Evolutionary conservation across 2,329 filamentous ascomycete genomes (phyloP), one percentile per base, ranked within the genome.

Genomic region (Cordyceps pruinosa): DNA sequence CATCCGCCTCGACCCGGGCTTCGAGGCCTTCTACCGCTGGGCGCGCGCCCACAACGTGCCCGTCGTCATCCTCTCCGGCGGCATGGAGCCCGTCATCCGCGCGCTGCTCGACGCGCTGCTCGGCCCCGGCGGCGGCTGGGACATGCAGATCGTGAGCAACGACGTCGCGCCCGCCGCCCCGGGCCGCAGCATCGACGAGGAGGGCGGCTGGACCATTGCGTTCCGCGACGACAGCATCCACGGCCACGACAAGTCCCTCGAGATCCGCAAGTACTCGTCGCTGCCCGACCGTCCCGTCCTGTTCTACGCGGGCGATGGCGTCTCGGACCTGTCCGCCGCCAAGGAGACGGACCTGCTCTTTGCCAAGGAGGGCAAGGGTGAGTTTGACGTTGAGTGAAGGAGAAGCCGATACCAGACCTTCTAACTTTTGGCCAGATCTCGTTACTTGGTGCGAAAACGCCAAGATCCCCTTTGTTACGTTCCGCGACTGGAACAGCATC

Each of bases 241-340:
- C 66, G 94, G 94, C n/a, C 94, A 99, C 70, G 93, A 99, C 79
- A 99, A 99, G 82, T 92, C 87, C 26, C 78, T 93, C 55, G 90
- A 94, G 69, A 90, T 99, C 66, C 85, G 89, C 62, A 90, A 90
- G 52, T 97, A 97, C 73, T 86, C 87, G 2, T 78, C 84, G 26
- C 78, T 96, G 44, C 85, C 89, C 0, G 73, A 88, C 66, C 81
- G 91, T 42, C 94, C 94, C 2, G 86, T 84, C 39, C 83, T 97
- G 75, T 90, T 97, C 71, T 99, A 99, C 67, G 93, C 94, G 32
- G 94, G 94, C 58, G 93, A 97, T 66, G 93, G 93, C 49, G 90
- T 97, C 5, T 95, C 89, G 3, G 93, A 97, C 69, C 78, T 97
- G 53, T 95, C 89, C 26, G 94, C 93, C 9, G 93, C 94, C 3